These are phyloP conservation scores for Lepiota brunneoincarnata DNA, from an alignment of 768 basidiomycete species.

Conservation along the genomic window DNA sequence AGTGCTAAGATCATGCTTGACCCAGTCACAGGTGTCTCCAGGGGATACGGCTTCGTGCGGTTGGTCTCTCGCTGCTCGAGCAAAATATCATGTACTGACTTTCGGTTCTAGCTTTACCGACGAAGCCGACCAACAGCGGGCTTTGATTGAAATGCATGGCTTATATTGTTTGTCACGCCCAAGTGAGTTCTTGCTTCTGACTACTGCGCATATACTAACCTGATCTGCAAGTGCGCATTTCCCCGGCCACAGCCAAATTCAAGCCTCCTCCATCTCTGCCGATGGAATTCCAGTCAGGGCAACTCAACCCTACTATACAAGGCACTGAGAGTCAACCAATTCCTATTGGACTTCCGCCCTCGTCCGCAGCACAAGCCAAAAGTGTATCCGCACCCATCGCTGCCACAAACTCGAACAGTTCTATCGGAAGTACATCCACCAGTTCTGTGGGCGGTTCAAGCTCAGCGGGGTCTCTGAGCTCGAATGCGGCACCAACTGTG, in stretches of 20 bases:
- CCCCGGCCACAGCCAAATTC: conserved; percentile 85
- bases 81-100: conserved; percentile 12
- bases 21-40: conserved; percentile 82
- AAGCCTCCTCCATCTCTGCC: conserved; percentile 52
- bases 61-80: conserved; percentile 27
- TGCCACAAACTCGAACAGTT: conserved; percentile 35
- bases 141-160: conserved; percentile 89
- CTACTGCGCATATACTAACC: conserved; percentile 26
- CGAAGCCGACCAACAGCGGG: conserved; percentile 85
- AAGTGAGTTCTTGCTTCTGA: conserved; percentile 47
- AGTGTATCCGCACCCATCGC: conserved; percentile 75
- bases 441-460: conserved; percentile 50
- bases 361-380: conserved; percentile 45
- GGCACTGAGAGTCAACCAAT: conserved; percentile 37
- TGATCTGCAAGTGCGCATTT: conserved; percentile 71
- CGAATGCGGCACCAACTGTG: conserved; percentile 40
- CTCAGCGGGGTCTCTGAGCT: conserved; percentile 51
- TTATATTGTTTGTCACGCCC: conserved; percentile 86
- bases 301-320: conserved; percentile 33
- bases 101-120: conserved; percentile 67
- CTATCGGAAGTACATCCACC: conserved; percentile 37
- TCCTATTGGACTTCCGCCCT: conserved; percentile 48
- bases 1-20: conserved; percentile 96
- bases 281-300: conserved; percentile 46
- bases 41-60: conserved; percentile 94